phyloP scores from a whole-genome alignment of 163 green algal species.

The Volvox carteri region DNA sequence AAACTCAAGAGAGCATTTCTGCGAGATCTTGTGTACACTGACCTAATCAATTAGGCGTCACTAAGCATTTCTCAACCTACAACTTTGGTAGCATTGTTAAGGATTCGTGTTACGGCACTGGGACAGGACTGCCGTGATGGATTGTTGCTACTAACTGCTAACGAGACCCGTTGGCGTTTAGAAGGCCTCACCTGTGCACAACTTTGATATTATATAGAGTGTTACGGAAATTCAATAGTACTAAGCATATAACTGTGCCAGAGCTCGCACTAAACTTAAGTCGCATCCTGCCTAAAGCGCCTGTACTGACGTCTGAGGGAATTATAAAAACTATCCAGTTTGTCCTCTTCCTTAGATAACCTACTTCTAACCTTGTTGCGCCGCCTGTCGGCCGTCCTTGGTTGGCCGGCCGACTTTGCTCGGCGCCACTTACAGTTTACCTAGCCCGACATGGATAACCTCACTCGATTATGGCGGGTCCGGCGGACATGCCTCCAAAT shows the following conservation, averaged over 20 bases:
- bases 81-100: too few relatives aligned
- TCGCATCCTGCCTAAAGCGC: too few relatives aligned
- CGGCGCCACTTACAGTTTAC: not conserved
- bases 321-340: too few relatives aligned
- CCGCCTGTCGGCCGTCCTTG: slow-evolving; percentile 18
- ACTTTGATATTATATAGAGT: not conserved
- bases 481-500: slow-evolving; percentile 93
- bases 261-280: too few relatives aligned
- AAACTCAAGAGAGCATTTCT: not conserved
- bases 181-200: not conserved
- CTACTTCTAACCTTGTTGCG: slow-evolving; percentile 9
- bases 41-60: not conserved
- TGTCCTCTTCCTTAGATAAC: not conserved
- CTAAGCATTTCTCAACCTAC: not conserved
- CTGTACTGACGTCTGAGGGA: too few relatives aligned
- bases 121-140: not conserved
- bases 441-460: slow-evolving; percentile 77
- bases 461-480: slow-evolving; percentile 87
- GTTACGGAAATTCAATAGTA: too few relatives aligned
- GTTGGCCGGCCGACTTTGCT: slow-evolving; percentile 21
- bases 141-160: not conserved
- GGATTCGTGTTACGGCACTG: not conserved
- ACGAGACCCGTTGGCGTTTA: not conserved
- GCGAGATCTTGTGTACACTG: not conserved
- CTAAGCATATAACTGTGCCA: too few relatives aligned